Conservation (phyloP, 805 yeast species). For the Candida maltosa region DNA sequence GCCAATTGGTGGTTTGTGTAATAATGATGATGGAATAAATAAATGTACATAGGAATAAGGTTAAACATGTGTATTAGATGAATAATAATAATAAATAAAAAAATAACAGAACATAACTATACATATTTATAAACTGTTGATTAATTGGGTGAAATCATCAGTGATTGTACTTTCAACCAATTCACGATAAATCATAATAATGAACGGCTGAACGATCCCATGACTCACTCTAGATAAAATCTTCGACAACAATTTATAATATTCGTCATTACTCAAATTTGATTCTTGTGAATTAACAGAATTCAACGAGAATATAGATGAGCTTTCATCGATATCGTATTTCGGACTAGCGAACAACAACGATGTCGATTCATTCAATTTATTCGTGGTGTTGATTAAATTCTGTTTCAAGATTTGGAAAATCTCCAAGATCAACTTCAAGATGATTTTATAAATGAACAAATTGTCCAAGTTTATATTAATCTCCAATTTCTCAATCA, state of each 20-base stretch:
- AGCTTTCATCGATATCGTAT: conserved; percentile 19
- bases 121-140: conserved; percentile 10
- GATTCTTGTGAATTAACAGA: conserved; percentile 21
- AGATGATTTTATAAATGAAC: conserved; percentile 33
- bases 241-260: conserved; percentile 21
- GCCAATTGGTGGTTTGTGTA: conserved; percentile 28
- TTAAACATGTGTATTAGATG: neutral
- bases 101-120: conserved; percentile 1
- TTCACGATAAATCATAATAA: conserved; percentile 22
- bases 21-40: too few relatives aligned
- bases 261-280: conserved; percentile 28
- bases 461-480: conserved; percentile 37
- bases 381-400: conserved; percentile 8
- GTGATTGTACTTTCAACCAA: conserved; percentile 29
- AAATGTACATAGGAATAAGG: too few relatives aligned
- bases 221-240: conserved; percentile 23
- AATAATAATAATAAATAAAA: neutral
- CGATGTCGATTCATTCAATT: neutral
- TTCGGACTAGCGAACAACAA: neutral
- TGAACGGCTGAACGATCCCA: conserved; percentile 40
- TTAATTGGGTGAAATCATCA: conserved; percentile 26
- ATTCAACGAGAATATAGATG: conserved; percentile 34
- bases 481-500: conserved; percentile 42
- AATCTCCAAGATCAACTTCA: conserved; percentile 26
- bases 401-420: conserved; percentile 24